These are phyloP conservation scores for Glaciozyma antarctica DNA, from an alignment of 768 basidiomycete genomes.

Conservation along the genomic window DNA sequence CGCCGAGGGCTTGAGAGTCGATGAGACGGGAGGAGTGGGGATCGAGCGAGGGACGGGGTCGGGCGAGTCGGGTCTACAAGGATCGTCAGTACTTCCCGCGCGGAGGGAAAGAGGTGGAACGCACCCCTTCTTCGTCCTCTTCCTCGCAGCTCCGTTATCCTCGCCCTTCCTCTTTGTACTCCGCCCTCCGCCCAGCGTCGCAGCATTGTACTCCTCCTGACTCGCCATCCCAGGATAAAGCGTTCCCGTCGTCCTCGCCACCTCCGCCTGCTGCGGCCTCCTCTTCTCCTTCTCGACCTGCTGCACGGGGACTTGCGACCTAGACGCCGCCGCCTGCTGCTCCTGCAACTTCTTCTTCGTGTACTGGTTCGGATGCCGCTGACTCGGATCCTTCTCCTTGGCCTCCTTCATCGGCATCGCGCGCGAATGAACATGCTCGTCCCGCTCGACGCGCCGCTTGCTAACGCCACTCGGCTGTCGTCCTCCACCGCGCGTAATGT, in stretches of 20 bases:
- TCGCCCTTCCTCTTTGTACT: slow-evolving; percentile 22
- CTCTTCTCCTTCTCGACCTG: not conserved
- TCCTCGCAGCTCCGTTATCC: slow-evolving; percentile 11
- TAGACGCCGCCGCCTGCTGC: not conserved
- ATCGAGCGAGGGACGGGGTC: slow-evolving; percentile 10
- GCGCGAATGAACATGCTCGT: not conserved
- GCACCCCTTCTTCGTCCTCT: slow-evolving; percentile 29
- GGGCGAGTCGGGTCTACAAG: slow-evolving; percentile 17
- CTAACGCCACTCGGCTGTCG: not conserved
- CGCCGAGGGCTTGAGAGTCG: slow-evolving; percentile 4
- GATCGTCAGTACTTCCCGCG: too few species aligned
- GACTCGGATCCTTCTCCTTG: slow-evolving; percentile 12
- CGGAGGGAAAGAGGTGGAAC: not conserved
- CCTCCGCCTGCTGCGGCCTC: slow-evolving; percentile 8
- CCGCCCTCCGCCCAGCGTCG: not conserved
- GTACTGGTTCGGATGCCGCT: slow-evolving; percentile 31
- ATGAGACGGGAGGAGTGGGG: slow-evolving; percentile 4
- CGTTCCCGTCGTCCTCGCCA: not conserved
- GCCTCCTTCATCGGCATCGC: too few species aligned
- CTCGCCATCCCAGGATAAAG: slow-evolving; percentile 15
- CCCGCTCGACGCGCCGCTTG: not conserved
- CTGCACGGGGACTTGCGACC: not conserved
- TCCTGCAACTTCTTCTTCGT: slow-evolving; percentile 26
- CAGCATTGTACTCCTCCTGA: slow-evolving; percentile 17
- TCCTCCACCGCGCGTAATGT: slow-evolving; percentile 8